Conservation (phyloP, 441 rosid species). For the Heliophila coronopifolia region DNA sequence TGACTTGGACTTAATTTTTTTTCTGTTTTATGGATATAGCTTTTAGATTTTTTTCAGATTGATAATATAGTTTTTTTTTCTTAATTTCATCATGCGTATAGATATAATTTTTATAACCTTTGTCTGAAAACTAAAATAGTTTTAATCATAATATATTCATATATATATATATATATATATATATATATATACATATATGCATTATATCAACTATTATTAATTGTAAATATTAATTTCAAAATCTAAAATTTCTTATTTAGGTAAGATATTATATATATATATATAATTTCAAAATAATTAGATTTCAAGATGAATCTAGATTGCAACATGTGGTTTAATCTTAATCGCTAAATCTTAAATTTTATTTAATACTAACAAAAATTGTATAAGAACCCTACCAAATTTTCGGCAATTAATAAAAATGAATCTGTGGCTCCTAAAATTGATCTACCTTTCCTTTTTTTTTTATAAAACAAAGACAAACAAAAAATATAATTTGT, state of each 20-base stretch:
- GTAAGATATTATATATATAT: not conserved
- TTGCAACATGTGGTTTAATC: not conserved
- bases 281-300: not conserved
- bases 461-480: slow-evolving; percentile 15
- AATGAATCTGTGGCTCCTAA: slow-evolving; percentile 9
- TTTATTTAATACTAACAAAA: not conserved
- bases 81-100: not conserved
- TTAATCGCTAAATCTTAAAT: not conserved
- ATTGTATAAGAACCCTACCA: not conserved
- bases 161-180: not conserved
- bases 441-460: slow-evolving; percentile 14
- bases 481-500: not conserved
- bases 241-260: not conserved
- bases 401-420: not conserved
- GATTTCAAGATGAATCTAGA: not conserved
- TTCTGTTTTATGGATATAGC: too few relatives aligned
- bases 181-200: not conserved
- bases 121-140: not conserved
- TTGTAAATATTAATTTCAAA: too few relatives aligned
- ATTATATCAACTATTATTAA: too few relatives aligned
- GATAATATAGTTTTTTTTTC: not conserved
- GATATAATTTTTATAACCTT: not conserved
- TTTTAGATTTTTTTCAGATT: not conserved
- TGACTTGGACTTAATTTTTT: not conserved
- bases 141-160: too few relatives aligned